Conservation (phyloP, 75 land plant genomes). For the Larix kaempferi region DNA sequence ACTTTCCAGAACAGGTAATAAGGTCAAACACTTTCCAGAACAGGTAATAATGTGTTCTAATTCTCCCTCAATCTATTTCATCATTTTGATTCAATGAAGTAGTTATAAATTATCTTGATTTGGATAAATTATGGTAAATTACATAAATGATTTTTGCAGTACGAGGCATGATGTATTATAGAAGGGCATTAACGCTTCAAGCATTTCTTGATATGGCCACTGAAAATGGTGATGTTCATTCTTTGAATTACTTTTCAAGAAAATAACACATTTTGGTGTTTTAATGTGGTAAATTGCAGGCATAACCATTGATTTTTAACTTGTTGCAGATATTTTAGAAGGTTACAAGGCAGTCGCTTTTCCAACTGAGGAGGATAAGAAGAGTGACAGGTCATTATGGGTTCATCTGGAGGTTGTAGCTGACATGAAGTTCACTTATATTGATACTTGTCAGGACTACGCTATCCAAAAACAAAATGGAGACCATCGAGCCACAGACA, state of each 20-base stretch:
- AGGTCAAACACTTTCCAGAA: conserved; percentile 93
- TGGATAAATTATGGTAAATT: neutral
- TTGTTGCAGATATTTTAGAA: conserved; percentile 68
- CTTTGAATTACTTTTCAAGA: neutral
- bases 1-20: no score
- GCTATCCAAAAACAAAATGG: conserved; percentile 89
- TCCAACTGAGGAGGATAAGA: conserved; percentile 63
- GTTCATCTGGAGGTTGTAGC: conserved; percentile 87
- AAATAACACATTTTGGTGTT: neutral
- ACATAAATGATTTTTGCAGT: conserved; percentile 38
- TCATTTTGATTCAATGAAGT: conserved; percentile 2
- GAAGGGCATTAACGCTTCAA: conserved; percentile 87
- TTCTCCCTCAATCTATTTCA: neutral
- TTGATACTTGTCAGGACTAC: conserved; percentile 95
- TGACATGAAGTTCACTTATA: conserved; percentile 98
- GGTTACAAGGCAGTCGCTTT: conserved; percentile 73
- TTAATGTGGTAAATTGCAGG: neutral
- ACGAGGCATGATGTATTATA: conserved; percentile 99
- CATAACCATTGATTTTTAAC: neutral
- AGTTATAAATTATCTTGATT: neutral
- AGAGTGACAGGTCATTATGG: conserved; percentile 82
- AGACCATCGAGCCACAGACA: conserved; percentile 87
- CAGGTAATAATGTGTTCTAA: conserved; percentile 46
- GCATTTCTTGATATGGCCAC: conserved; percentile 95
- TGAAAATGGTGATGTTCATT: conserved; percentile 48